phyloP scores from a whole-genome alignment of 306 rosid species.

The Acmispon strigosus region DNA sequence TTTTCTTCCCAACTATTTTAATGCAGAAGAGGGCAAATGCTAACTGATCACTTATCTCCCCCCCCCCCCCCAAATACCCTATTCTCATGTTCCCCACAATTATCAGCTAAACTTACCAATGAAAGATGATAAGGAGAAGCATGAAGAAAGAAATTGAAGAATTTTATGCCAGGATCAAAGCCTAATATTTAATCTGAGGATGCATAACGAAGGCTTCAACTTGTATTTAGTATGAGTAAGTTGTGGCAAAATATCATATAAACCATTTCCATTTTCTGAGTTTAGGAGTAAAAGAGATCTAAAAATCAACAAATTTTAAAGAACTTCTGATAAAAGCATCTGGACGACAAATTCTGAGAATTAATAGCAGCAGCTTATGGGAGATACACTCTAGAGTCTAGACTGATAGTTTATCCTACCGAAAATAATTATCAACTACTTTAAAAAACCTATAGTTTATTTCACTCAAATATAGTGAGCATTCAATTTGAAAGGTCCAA shows the following conservation, averaged over 20 bases:
- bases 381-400: not conserved
- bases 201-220: not conserved
- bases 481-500: conserved; percentile 1
- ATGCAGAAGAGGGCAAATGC: not conserved
- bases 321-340: not conserved
- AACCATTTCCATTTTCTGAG: not conserved
- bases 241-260: not conserved
- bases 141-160: not conserved
- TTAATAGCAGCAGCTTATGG: not conserved
- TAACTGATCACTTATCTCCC: not conserved
- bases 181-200: not conserved
- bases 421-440: not conserved
- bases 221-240: not conserved
- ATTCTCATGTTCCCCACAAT: conserved; percentile 2
- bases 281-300: not conserved
- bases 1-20: not conserved
- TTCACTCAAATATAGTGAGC: not conserved
- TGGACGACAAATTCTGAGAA: not conserved
- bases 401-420: not conserved
- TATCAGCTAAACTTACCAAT: not conserved
- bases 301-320: conserved; percentile 1
- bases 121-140: not conserved
- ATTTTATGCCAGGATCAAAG: not conserved
- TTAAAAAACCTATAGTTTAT: not conserved
- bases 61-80: not conserved